Percentiles rank a stretch among this genome's conserved stretches.
Evolutionary conservation across 2,329 filamentous ascomycete species (phyloP).

Genomic region (Diplodia seriata): DNA sequence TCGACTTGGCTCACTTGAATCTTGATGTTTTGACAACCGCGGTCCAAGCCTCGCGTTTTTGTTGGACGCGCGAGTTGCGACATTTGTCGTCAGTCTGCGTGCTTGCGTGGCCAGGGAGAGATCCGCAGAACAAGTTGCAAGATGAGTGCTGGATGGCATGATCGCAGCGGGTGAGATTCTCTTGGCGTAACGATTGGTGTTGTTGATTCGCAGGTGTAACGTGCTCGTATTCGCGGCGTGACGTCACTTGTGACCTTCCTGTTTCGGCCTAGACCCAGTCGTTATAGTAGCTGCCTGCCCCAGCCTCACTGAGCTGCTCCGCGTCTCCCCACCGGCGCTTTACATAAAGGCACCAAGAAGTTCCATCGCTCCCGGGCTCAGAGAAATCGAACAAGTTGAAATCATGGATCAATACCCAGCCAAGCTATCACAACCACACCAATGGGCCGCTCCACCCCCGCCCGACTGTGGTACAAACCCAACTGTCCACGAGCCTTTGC

Average conservation of each 20-base stretch:
- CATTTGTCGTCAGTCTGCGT: not conserved
- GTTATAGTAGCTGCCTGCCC: not conserved
- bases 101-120: not conserved
- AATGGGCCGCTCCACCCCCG: not conserved
- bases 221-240: conserved; percentile 14
- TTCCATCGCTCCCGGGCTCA: not conserved
- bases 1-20: too few species aligned
- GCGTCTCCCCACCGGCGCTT: not conserved
- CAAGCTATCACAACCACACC: not conserved
- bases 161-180: not conserved
- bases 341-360: not conserved
- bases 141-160: not conserved
- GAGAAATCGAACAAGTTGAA: too few species aligned
- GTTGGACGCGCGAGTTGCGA: not conserved
- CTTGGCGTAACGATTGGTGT: conserved; percentile 16
- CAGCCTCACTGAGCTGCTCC: not conserved
- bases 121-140: not conserved
- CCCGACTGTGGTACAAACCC: conserved; percentile 18
- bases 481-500: conserved; percentile 10
- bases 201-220: conserved; percentile 15
- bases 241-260: conserved; percentile 23
- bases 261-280: not conserved
- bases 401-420: conserved; percentile 21
- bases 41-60: too few species aligned
- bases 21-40: too few species aligned